Evolutionary conservation across 768 basidiomycete species (phyloP), one percentile per base, ranked within the genome.

Genomic region (Mycena venus): DNA sequence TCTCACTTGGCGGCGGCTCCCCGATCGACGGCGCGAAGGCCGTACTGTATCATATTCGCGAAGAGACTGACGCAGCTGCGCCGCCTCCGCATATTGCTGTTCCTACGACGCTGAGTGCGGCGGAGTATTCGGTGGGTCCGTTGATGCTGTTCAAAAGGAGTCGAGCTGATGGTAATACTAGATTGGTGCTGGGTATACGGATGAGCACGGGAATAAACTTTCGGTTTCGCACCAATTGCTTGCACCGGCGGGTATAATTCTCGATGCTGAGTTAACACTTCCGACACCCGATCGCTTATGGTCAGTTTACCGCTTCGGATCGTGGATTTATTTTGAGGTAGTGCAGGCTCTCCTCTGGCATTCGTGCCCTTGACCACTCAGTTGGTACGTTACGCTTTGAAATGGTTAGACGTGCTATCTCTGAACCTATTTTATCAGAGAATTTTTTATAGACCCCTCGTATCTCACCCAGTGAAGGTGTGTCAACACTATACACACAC

Each of bases 31-130:
- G 92, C 2, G 85, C 93, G 25, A 96, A 96, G 80, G 91, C 91
- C 0, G 92, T 95, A 32, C 80, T 93, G 10, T 92, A 91, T 80
- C 87, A 89, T 62, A 83, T 91, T 36, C 90, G 93, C 75, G 82
- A 91, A 72, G 89, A 91, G 72, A 82, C 77, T 3, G 91, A 90
- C 2, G 90, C 88, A 0, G 82, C 83, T 6, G 91, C 87, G 60
- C 82, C 90, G 60, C 86, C 83, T 23, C 47, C 47, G 17, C 94
- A 95, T 76, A 94, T 96, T 62, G 93, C 95, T 19, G 92, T 96
- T 70, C 95, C 95, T 0, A 96, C 95, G 9, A 95, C 94, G 6
- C 84, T 96, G 40, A 94, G 93, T 77, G 94, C 94, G 1, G 93
- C 94, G 11, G 94, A 94, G 79, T 94, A 93, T 79, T 88, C 88